Evolutionary conservation across 2,329 filamentous ascomycete species (phyloP).

Genomic region (Trichoderma cornu-damae): DNA sequence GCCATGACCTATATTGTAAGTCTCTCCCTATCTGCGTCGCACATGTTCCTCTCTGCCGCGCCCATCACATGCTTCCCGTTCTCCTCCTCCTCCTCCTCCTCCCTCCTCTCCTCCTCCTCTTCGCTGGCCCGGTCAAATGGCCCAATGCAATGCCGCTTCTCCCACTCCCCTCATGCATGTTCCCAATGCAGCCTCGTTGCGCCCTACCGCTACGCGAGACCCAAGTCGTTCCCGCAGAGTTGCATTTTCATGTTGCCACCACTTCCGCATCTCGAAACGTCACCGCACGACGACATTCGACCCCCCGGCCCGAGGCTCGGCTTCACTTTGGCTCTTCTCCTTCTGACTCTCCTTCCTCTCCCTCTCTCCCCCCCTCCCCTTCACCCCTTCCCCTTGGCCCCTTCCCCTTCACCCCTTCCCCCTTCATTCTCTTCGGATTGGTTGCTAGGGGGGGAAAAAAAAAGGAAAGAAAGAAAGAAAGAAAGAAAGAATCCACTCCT

Average conservation of each 20-base stretch:
- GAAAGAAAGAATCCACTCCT: too few relatives aligned
- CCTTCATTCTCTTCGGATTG: neutral
- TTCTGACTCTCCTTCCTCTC: neutral
- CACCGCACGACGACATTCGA: neutral
- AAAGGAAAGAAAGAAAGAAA: too few relatives aligned
- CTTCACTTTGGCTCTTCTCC: neutral
- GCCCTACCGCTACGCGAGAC: slow-evolving; percentile 1
- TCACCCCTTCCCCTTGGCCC: neutral
- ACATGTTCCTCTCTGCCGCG: neutral
- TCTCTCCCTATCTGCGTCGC: slow-evolving; percentile 18
- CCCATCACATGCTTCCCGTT: slow-evolving; percentile 22
- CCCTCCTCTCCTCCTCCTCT: neutral
- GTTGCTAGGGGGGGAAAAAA: too few relatives aligned
- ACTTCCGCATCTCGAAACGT: neutral
- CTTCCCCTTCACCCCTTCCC: too few relatives aligned
- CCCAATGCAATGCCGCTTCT: neutral
- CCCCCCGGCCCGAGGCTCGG: neutral
- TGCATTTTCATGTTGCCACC: neutral
- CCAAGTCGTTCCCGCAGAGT: slow-evolving; percentile 1
- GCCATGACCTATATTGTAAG: slow-evolving; percentile 41
- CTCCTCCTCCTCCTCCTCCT: slow-evolving; percentile 11
- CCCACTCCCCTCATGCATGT: slow-evolving; percentile 13
- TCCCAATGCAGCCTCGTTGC: slow-evolving; percentile 14
- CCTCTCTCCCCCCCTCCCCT: neutral
- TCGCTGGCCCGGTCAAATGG: too few relatives aligned